These are phyloP conservation scores for Prillingera fragicola DNA, from an alignment of 1,284 basidiomycete species.

Conservation along the genomic window DNA sequence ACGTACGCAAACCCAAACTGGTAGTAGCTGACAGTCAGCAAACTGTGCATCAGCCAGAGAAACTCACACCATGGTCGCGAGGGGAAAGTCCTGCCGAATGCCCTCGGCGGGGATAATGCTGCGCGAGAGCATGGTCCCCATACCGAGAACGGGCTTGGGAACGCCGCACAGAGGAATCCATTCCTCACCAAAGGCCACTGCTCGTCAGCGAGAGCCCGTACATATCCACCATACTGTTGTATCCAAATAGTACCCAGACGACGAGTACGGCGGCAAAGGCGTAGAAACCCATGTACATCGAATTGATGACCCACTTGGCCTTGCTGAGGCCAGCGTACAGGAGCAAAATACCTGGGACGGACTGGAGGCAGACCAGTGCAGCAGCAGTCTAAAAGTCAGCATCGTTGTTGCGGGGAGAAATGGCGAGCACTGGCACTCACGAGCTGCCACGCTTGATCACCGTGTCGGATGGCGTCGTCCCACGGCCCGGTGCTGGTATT, in stretches of 20 bases:
- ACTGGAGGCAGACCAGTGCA: slow-evolving; percentile 18
- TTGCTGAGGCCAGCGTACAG: slow-evolving; percentile 20
- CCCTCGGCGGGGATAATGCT: slow-evolving; percentile 13
- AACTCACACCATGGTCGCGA: slow-evolving; percentile 17
- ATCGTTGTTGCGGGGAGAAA: not conserved
- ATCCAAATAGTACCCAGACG: slow-evolving; percentile 21
- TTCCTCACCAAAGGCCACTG: not conserved
- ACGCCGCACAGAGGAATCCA: slow-evolving; percentile 14
- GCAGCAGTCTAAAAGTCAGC: slow-evolving; percentile 12
- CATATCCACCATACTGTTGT: no score
- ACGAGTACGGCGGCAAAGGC: slow-evolving; percentile 18
- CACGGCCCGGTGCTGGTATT: not conserved
- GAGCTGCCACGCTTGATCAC: slow-evolving; percentile 5
- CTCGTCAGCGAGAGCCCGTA: not conserved
- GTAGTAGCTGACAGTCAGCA: slow-evolving; percentile 18
- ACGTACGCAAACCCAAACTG: slow-evolving; percentile 22
- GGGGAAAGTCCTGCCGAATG: slow-evolving; percentile 8
- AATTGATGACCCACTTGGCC: slow-evolving; percentile 20
- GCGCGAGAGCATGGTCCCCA: slow-evolving; percentile 10
- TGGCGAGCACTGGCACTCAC: not conserved
- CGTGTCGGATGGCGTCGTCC: not conserved
- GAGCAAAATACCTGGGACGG: slow-evolving; percentile 16
- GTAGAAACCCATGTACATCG: slow-evolving; percentile 22
- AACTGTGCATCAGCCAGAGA: not conserved
- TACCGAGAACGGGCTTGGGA: slow-evolving; percentile 15